Evolutionary conservation across 2,329 filamentous ascomycete species (phyloP), one percentile per base, ranked within the genome.

Genomic region (Ramularia endophylla): DNA sequence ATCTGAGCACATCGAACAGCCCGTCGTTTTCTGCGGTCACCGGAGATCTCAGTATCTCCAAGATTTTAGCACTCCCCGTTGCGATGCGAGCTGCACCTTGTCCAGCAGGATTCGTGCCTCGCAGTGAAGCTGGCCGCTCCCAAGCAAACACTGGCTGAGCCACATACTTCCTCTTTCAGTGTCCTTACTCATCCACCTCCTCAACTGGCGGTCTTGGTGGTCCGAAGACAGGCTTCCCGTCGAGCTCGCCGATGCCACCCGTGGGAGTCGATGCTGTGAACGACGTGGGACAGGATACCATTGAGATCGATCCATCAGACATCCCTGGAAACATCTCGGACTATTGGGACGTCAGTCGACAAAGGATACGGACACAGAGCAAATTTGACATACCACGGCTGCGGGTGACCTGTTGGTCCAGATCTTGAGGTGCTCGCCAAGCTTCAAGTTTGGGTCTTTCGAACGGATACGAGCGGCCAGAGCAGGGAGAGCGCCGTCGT

Each of bases 211-310:
- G 40, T 11, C 41, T 36, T 35, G 27, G 27, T 18, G 42, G 42
- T 7, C 42, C 46, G 28, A 48, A 45, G 18, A 48, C 29, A n/a
- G 31, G 34, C 27, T 40, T 45, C 29, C 40, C 43, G 30, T 46
- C 30, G 16, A 46, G 19, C 15, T 32, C 17, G n/a, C 41, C 44
- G 18, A 47, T 44, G 18, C 36, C 38, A 12, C 36, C 36, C 9
- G 6, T 33, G 19, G 19, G n/a, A 12, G 11, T 38, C 36, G 9
- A 8, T 13, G n/a, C 15, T 25, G 22, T 25, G 6, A 25, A 15
- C 7, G 25, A 17, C 28, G 18, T 27, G 20, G 6, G 22, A 11
- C 8, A 15, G 3, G 20, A 36, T 27, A 2, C 8, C n/a, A n/a
- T n/a, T n/a, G n/a, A n/a, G n/a, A 30, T n/a, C n/a, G 29, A 31